Conservation (phyloP, 1,139 yeast genomes). For the Kurtzmaniella natalensis region DNA sequence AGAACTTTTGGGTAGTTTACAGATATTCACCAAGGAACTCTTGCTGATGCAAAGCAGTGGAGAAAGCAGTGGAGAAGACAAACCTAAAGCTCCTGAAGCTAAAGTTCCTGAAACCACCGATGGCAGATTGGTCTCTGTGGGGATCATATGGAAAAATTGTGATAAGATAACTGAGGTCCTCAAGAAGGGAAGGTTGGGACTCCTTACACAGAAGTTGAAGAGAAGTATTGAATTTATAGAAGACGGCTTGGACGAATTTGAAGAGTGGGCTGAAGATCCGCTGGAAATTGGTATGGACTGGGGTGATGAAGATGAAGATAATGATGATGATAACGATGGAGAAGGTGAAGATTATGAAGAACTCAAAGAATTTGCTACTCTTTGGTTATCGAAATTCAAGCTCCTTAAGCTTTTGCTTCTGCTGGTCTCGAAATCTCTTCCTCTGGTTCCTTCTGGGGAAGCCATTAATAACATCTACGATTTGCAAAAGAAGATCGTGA, state of each 20-base stretch:
- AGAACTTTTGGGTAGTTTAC: slow-evolving; percentile 24
- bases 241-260: slow-evolving; percentile 63
- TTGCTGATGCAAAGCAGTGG: too few relatives aligned
- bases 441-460: slow-evolving; percentile 29
- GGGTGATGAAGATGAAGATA: slow-evolving; percentile 24
- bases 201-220: slow-evolving; percentile 42
- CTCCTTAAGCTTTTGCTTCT: slow-evolving; percentile 50
- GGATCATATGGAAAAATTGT: slow-evolving; percentile 61
- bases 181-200: slow-evolving; percentile 47
- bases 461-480: slow-evolving; percentile 33
- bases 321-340: slow-evolving; percentile 20
- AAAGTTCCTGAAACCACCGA: slow-evolving; percentile 15
- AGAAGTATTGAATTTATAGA: slow-evolving; percentile 45
- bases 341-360: slow-evolving; percentile 19
- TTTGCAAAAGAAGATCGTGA: slow-evolving; percentile 28
- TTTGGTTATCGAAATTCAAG: slow-evolving; percentile 52
- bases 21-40: too few relatives aligned
- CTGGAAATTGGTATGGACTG: slow-evolving; percentile 27
- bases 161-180: slow-evolving; percentile 39
- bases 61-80: slow-evolving; percentile 13
- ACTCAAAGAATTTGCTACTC: slow-evolving; percentile 36
- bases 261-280: slow-evolving; percentile 65
- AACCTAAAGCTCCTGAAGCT: slow-evolving; percentile 9
- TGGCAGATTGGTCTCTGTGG: slow-evolving; percentile 53
- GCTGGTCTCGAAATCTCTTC: slow-evolving; percentile 55